phyloP scores from a whole-genome alignment of 176 grass and related monocot species.

The Avena sativa region DNA sequence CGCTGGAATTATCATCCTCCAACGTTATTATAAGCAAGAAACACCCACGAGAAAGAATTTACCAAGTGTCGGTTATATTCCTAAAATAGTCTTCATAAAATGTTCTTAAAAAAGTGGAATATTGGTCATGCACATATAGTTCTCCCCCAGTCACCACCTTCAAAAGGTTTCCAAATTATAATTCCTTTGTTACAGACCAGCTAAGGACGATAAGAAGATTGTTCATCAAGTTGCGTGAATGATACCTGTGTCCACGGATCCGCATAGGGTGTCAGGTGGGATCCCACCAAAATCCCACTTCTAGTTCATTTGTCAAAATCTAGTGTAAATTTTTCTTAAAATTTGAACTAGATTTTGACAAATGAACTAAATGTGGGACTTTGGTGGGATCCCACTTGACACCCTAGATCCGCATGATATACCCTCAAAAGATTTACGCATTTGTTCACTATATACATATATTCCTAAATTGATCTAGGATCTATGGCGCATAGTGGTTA shows the following conservation, averaged over 20 bases:
- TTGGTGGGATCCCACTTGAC: too few species aligned
- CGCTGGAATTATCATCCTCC: not conserved
- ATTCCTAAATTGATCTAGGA: conserved; percentile 23
- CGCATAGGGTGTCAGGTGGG: not conserved
- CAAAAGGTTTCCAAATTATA: conserved; percentile 12
- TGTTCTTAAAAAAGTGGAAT: not conserved
- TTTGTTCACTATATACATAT: conserved; percentile 12
- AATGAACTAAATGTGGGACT: too few species aligned
- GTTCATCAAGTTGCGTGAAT: conserved; percentile 21
- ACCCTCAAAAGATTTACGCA: not conserved
- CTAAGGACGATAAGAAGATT: not conserved
- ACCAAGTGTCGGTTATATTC: not conserved
- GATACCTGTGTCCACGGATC: not conserved
- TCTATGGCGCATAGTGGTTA: not conserved
- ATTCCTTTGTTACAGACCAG: not conserved
- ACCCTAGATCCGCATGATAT: not conserved
- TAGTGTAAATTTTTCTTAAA: too few species aligned
- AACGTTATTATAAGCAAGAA: not conserved
- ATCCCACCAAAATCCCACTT: too few species aligned
- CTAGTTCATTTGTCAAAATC: too few species aligned
- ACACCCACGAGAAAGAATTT: not conserved
- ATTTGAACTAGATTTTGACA: too few species aligned
- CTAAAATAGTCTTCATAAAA: not conserved
- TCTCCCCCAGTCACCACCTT: conserved; percentile 5
- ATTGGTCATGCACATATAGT: not conserved